These are phyloP conservation scores for Schrenkiella parvula DNA, from an alignment of 345 rosid genomes.

Conservation along the genomic window DNA sequence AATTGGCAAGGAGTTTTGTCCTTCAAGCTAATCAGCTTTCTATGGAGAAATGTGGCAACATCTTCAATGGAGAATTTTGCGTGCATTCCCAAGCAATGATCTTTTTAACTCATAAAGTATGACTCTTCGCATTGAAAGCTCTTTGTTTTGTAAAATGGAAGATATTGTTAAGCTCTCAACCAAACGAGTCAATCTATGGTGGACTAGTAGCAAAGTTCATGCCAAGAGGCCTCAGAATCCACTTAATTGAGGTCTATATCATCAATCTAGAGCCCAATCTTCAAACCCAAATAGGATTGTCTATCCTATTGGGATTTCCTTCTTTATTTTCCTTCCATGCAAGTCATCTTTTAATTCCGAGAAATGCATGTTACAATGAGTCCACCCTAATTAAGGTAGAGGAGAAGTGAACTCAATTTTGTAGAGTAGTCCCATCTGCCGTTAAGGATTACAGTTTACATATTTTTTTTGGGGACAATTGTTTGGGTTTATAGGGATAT, in stretches of 20 bases:
- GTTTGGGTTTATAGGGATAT: no score
- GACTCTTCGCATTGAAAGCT: no score
- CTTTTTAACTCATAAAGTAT: no score
- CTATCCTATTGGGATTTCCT: neutral
- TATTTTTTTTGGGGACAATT: no score
- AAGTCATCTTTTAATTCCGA: neutral
- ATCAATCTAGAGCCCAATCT: neutral
- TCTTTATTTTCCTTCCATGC: neutral
- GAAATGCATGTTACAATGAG: neutral
- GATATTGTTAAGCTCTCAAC: no score
- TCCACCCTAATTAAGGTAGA: neutral
- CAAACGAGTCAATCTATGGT: no score
- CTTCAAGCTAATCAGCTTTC: neutral
- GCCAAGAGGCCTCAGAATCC: neutral
- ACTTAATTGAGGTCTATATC: neutral
- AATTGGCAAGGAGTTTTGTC: neutral
- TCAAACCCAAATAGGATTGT: neutral
- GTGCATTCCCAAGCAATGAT: neutral
- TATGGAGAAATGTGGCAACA: neutral
- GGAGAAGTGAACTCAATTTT: neutral
- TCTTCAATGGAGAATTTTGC: neutral
- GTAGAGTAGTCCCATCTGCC: no score
- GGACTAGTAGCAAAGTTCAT: no score
- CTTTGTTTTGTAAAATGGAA: no score
- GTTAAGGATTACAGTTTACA: neutral